phyloP scores from a whole-genome alignment of 73 alveolate genomes.

The Uronychia setigera region DNA sequence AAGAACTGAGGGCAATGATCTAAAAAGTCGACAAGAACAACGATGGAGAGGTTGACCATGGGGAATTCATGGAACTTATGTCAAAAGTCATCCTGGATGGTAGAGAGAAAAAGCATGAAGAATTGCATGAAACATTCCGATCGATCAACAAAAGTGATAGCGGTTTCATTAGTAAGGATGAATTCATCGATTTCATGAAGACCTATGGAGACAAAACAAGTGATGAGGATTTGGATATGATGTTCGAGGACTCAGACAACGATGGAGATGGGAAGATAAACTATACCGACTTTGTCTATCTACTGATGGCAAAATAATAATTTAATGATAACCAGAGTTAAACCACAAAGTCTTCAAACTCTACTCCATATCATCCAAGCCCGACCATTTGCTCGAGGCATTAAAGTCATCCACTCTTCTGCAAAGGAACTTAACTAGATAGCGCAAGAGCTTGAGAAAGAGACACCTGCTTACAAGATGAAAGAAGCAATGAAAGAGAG shows the following conservation, averaged over 20 bases:
- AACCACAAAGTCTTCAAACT: background rate
- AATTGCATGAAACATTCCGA: background rate
- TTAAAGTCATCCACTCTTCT: background rate
- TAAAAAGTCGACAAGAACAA: slow-evolving; percentile 42
- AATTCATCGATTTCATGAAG: background rate
- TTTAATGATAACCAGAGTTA: background rate
- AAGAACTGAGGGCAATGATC: slow-evolving; percentile 17
- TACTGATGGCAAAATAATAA: slow-evolving; percentile 8
- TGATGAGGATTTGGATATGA: background rate
- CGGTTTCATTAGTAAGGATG: background rate
- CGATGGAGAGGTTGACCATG: slow-evolving; percentile 43
- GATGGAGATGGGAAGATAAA: background rate
- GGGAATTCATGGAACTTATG: slow-evolving; percentile 45
- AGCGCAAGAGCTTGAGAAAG: background rate
- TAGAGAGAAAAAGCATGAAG: background rate
- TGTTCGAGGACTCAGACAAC: background rate
- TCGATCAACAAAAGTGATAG: background rate
- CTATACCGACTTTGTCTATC: background rate
- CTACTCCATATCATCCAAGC: background rate
- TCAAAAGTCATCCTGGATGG: slow-evolving; percentile 1
- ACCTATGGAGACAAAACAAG: background rate
- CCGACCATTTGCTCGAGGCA: background rate
- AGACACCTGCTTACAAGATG: background rate
- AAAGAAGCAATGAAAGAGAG: background rate
- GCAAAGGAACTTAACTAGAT: background rate